Percentiles rank a stretch among this genome's conserved stretches.
These are phyloP conservation scores for Trapa incisa DNA, from an alignment of 345 rosid genomes.

Conservation along the genomic window DNA sequence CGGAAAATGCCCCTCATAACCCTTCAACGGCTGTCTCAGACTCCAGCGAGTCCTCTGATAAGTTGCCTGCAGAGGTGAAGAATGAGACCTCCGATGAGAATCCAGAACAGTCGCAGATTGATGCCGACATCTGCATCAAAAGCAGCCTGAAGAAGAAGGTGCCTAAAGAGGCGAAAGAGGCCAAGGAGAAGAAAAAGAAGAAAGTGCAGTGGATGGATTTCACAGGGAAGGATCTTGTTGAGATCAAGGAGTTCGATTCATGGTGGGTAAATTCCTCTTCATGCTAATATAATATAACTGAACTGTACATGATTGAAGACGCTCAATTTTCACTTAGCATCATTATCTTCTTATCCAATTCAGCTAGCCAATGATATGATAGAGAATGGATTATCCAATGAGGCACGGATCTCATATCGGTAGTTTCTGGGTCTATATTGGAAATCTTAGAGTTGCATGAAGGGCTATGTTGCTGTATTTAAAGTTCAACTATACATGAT, in stretches of 20 bases:
- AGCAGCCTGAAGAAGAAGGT: slow-evolving; percentile 34
- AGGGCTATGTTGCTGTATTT: background rate
- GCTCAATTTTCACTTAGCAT: background rate
- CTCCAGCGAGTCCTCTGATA: slow-evolving; percentile 20
- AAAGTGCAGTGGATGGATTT: slow-evolving; percentile 70
- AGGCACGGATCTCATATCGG: too few species aligned
- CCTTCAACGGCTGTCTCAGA: slow-evolving; percentile 18
- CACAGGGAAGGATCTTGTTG: slow-evolving; percentile 57
- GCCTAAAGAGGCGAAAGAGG: slow-evolving; percentile 13
- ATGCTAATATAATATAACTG: background rate
- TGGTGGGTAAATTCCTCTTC: slow-evolving; percentile 23
- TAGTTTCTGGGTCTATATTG: background rate
- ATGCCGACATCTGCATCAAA: slow-evolving; percentile 19
- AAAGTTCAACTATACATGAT: background rate
- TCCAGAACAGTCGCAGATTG: background rate
- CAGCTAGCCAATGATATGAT: background rate
- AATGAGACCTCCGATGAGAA: slow-evolving; percentile 23
- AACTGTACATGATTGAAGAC: too few species aligned
- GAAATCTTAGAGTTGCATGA: background rate
- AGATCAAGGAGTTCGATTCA: slow-evolving; percentile 59
- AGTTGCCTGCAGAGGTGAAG: slow-evolving; percentile 17
- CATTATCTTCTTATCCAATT: background rate
- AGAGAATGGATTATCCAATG: background rate
- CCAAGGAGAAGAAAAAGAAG: slow-evolving; percentile 24
- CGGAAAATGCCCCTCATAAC: slow-evolving; percentile 34